Percentiles rank a stretch among this genome's conserved stretches.
Evolutionary conservation across 768 basidiomycete species (phyloP).

Genomic region (Polyporus arcularius): DNA sequence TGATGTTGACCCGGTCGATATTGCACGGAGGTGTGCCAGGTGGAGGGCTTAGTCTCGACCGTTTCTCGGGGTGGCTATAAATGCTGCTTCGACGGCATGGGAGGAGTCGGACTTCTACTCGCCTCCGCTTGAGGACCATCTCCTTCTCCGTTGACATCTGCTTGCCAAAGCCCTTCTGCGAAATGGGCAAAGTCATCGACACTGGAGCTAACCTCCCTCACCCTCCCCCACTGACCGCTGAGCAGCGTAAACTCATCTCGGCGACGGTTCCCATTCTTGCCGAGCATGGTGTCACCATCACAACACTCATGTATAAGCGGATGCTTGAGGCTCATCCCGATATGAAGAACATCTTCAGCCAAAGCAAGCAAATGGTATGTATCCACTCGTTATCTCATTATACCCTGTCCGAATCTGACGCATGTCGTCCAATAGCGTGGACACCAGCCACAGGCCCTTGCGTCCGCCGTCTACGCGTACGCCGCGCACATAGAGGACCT

Average conservation of each 20-base stretch:
- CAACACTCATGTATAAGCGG: conserved; percentile 24
- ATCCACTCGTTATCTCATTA: not conserved
- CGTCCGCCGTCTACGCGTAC: conserved; percentile 22
- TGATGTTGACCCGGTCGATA: too few species aligned
- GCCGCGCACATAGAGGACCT: conserved; percentile 26
- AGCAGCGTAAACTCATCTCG: conserved; percentile 24
- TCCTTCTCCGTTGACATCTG: too few species aligned
- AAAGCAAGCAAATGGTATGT: conserved; percentile 23
- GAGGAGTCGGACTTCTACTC: too few species aligned
- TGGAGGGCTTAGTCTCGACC: too few species aligned
- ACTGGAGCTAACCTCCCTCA: conserved; percentile 16
- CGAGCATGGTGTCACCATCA: conserved; percentile 24
- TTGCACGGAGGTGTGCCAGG: too few species aligned
- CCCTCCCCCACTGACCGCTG: conserved; percentile 22
- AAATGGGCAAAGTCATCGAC: not conserved
- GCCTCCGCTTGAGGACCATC: too few species aligned
- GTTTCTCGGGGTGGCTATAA: too few species aligned
- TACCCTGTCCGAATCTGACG: not conserved
- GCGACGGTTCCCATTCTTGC: conserved; percentile 23
- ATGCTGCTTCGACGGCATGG: too few species aligned
- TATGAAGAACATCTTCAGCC: conserved; percentile 26
- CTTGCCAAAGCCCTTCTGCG: too few species aligned
- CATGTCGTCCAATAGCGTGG: conserved; percentile 11
- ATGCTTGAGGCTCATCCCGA: conserved; percentile 24
- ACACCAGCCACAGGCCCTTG: conserved; percentile 24